Conservation (phyloP, 805 yeast genomes). For the Priceomyces carsonii region DNA sequence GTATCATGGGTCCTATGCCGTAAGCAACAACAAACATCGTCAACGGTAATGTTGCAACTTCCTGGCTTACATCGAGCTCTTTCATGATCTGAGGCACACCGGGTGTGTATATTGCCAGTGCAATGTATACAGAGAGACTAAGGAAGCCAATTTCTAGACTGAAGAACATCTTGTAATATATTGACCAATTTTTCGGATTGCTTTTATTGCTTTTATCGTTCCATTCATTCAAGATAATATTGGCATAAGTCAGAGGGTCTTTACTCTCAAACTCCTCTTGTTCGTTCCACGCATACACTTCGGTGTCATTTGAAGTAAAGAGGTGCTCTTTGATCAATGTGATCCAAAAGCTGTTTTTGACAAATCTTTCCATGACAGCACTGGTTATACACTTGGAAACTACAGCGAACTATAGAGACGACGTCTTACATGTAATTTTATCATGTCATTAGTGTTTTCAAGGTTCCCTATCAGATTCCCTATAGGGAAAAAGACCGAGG, state of each 20-base stretch:
- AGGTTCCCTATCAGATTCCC: background rate
- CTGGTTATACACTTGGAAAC: background rate
- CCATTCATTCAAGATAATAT: constrained; percentile 21
- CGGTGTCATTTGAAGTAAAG: too few species aligned
- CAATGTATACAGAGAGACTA: constrained; percentile 51
- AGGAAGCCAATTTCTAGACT: constrained; percentile 39
- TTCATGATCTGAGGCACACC: constrained; percentile 41
- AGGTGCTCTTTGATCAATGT: too few species aligned
- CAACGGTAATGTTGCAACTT: constrained; percentile 37
- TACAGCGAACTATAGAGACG: too few species aligned
- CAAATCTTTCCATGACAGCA: background rate
- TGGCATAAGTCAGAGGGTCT: too few species aligned
- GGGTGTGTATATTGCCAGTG: constrained; percentile 53
- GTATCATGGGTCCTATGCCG: constrained; percentile 57
- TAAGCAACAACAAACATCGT: constrained; percentile 56
- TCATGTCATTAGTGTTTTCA: background rate
- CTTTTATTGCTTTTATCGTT: constrained; percentile 46
- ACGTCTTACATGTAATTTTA: background rate
- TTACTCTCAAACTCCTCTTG: too few species aligned
- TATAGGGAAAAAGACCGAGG: background rate
- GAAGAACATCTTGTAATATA: constrained; percentile 31
- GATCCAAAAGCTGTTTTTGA: background rate
- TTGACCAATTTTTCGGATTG: constrained; percentile 55
- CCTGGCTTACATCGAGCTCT: constrained; percentile 43
- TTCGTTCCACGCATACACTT: too few species aligned